Evolutionary conservation across 495 filamentous ascomycete species (phyloP).

Genomic region (Neurospora intermedia): DNA sequence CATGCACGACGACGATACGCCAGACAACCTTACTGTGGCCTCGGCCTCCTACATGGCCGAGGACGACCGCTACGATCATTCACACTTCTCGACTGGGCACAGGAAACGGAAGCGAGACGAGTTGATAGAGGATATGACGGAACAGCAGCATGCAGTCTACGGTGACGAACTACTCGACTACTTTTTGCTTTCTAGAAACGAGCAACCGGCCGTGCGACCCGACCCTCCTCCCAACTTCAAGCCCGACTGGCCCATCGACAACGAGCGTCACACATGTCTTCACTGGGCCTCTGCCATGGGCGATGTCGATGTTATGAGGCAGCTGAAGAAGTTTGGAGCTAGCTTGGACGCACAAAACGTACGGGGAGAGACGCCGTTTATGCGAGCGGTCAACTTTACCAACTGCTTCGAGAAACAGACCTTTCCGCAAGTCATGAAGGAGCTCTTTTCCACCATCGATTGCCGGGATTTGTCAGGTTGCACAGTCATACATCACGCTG

Average conservation of each 20-base stretch:
- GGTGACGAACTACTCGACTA: conserved; percentile 89
- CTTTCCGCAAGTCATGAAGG: conserved; percentile 68
- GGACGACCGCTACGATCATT: conserved; percentile 58
- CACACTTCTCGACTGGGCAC: conserved; percentile 54
- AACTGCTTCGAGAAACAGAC: conserved; percentile 89
- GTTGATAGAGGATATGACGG: conserved; percentile 51
- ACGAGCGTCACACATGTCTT: conserved; percentile 76
- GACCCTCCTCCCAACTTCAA: conserved; percentile 74
- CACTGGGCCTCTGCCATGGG: conserved; percentile 99
- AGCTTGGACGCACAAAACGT: conserved; percentile 54
- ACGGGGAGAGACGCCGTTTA: conserved; percentile 85
- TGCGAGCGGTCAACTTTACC: conserved; percentile 89
- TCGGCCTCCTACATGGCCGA: conserved; percentile 76
- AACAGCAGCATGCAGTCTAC: conserved; percentile 80
- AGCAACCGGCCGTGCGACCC: conserved; percentile 56
- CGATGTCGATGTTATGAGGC: conserved; percentile 79
- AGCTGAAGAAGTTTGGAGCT: conserved; percentile 68
- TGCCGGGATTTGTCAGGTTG: conserved; percentile 63
- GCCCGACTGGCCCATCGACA: conserved; percentile 79
- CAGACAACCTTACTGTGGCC: conserved; percentile 67
- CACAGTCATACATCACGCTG: conserved; percentile 88
- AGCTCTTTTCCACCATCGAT: conserved; percentile 66
- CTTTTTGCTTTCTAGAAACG: conserved; percentile 71
- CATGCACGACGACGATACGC: conserved; percentile 71
- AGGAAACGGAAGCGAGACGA: conserved; percentile 74